These are phyloP conservation scores for Moniliophthora roreri DNA, from an alignment of 1,284 basidiomycete species.

Conservation along the genomic window DNA sequence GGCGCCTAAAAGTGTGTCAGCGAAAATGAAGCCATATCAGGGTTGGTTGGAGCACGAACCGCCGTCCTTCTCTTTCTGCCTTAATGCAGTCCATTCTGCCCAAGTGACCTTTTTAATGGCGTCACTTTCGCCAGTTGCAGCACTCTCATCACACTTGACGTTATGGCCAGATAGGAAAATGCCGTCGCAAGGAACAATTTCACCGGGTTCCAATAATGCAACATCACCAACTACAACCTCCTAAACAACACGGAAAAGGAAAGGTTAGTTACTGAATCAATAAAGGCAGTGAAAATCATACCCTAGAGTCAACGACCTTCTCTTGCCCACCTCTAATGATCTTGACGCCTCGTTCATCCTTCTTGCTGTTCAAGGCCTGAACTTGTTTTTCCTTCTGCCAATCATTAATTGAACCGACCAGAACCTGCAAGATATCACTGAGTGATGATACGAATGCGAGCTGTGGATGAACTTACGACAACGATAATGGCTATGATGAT, in stretches of 20 bases:
- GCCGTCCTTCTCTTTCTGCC: constrained; percentile 27
- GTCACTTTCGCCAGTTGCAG: constrained; percentile 95
- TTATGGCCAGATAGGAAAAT: constrained; percentile 92
- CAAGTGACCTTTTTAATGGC: constrained; percentile 89
- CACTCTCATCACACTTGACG: constrained; percentile 95
- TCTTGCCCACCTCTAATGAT: constrained; percentile 86
- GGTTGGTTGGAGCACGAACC: constrained; percentile 12
- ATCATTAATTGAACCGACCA: constrained; percentile 88
- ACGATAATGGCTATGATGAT: constrained; percentile 90
- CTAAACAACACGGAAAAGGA: constrained; percentile 39
- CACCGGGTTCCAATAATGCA: constrained; percentile 90
- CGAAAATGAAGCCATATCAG: background rate
- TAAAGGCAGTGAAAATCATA: constrained; percentile 25
- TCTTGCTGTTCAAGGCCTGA: constrained; percentile 89
- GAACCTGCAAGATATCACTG: constrained; percentile 45
- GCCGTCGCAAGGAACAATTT: constrained; percentile 94
- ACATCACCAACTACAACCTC: constrained; percentile 95
- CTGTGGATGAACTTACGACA: constrained; percentile 52
- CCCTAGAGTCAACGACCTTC: constrained; percentile 79
- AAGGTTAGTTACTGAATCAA: background rate
- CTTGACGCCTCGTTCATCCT: constrained; percentile 93
- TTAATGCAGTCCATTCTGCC: constrained; percentile 65
- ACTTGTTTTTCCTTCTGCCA: constrained; percentile 99
- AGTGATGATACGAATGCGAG: background rate
- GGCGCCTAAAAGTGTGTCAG: background rate